Percentiles rank a stretch among this genome's conserved stretches.
phyloP scores from a whole-genome alignment of 2,329 filamentous ascomycete species.

The Coniochaeta ligniaria region DNA sequence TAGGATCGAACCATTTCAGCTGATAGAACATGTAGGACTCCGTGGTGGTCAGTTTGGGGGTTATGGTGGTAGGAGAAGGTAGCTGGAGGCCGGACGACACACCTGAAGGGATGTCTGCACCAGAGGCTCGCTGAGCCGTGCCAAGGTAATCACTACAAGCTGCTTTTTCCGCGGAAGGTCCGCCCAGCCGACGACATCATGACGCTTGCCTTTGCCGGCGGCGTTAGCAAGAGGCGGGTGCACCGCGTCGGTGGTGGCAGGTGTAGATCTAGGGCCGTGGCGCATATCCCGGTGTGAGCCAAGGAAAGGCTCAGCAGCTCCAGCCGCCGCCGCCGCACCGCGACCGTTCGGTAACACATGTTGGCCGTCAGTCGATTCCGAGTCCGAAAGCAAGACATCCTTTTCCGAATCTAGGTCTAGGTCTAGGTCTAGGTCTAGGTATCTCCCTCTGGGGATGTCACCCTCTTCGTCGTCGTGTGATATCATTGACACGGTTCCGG shows the following conservation, averaged over 20 bases:
- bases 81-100: background rate
- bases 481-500: background rate
- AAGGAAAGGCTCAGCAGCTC: background rate
- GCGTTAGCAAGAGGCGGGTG: background rate
- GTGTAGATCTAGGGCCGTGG: background rate
- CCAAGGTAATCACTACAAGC: constrained; percentile 68
- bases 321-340: background rate
- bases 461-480: background rate
- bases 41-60: background rate
- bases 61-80: background rate
- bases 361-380: background rate
- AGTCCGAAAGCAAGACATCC: background rate
- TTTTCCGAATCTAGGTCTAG: background rate
- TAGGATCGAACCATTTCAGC: constrained; percentile 64
- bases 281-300: background rate
- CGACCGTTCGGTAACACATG: background rate
- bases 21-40: constrained; percentile 83
- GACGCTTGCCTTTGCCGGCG: background rate
- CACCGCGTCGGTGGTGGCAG: background rate
- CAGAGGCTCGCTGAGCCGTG: constrained; percentile 74
- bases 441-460: background rate
- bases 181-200: constrained; percentile 39
- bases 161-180: constrained; percentile 72
- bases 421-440: background rate
- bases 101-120: constrained; percentile 65